Evolutionary conservation across 2,329 filamentous ascomycete genomes (phyloP), one percentile per base, ranked within the genome.

Genomic region (Cadophora sp.): DNA sequence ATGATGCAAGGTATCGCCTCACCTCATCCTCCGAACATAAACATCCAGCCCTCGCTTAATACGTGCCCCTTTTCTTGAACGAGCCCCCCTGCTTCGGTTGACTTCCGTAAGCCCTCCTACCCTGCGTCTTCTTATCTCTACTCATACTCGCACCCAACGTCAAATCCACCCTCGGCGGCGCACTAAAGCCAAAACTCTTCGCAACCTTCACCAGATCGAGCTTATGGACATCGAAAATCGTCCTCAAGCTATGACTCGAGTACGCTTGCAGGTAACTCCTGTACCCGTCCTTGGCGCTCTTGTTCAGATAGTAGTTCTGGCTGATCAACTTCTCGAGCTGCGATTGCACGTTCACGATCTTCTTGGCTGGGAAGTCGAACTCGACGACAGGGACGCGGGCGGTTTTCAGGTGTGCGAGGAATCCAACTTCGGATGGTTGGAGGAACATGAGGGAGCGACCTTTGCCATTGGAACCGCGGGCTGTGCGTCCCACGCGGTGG

Each of bases 251-350:
- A 80, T 95, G 96, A 66, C 90, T 94, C 24, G 95, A 94, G 77
- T 99, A 99, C 0, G 96, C 95, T 79, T 98, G 94, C 27, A 99
- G 86, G 79, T 99, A 99, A 22, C 92, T 93, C 68, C 92, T 87
- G 82, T 96, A 97, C 4, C 92, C 88, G 69, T 90, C 88, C 81
- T 90, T 91, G 69, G 89, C 89, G 73, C 84, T 87, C 86, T 97
- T 96, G 83, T 97, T 96, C 66, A 99, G 86, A 80, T 97, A 97
- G 83, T 98, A 98, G 81, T 99, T 98, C 79, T 96, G 92, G 36
- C 88, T 88, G 75, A 99, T 96, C 72, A 98, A 86, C 81, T 95
- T 96, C 84, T 98, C 95, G 11, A 98, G 87, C 80, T 97, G 94
- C 75, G 91, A 89, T 82, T 96, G 90, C 73, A 97, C 89, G 76